A percentile compares a stretch with the other conserved stretches of the same genome.
Evolutionary conservation across 768 basidiomycete species (phyloP).

Genomic region (Butyriboletus loyo): DNA sequence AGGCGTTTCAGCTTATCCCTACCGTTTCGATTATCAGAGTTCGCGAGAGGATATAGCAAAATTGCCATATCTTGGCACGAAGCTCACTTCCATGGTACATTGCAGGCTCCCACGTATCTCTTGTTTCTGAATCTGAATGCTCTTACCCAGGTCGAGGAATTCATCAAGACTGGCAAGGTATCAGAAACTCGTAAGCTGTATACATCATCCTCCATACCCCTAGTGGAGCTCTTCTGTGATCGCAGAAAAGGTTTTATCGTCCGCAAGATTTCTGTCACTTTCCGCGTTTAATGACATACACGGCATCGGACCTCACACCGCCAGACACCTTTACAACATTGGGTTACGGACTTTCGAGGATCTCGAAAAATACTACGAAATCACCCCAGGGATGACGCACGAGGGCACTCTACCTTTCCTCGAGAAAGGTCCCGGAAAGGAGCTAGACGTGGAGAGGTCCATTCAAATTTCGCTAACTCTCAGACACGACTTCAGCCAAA

Average conservation of each 20-base stretch:
- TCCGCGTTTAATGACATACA: constrained; percentile 61
- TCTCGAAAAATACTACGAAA: constrained; percentile 60
- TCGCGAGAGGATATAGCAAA: constrained; percentile 38
- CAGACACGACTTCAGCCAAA: constrained; percentile 51
- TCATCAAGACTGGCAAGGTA: constrained; percentile 50
- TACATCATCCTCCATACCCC: constrained; percentile 7
- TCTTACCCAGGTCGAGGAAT: constrained; percentile 58
- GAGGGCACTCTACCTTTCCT: constrained; percentile 23
- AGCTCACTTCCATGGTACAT: constrained; percentile 47
- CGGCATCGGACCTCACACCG: constrained; percentile 71
- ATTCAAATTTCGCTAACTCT: constrained; percentile 61
- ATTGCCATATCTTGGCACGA: constrained; percentile 50
- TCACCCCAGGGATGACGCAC: constrained; percentile 36
- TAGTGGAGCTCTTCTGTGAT: not conserved
- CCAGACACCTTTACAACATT: constrained; percentile 59
- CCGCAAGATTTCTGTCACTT: constrained; percentile 55
- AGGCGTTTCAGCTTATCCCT: constrained; percentile 45
- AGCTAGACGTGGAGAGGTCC: constrained; percentile 35
- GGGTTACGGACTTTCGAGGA: constrained; percentile 68
- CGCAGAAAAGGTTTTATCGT: constrained; percentile 46
- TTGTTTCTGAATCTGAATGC: not conserved
- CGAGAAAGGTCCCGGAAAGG: constrained; percentile 14
- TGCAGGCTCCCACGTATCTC: not conserved
- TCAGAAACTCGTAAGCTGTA: constrained; percentile 48
- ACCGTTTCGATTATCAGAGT: constrained; percentile 36